Percentiles rank a stretch among this genome's conserved stretches.
phyloP scores from a whole-genome alignment of 805 yeast species.

The Candida nemodendra region DNA sequence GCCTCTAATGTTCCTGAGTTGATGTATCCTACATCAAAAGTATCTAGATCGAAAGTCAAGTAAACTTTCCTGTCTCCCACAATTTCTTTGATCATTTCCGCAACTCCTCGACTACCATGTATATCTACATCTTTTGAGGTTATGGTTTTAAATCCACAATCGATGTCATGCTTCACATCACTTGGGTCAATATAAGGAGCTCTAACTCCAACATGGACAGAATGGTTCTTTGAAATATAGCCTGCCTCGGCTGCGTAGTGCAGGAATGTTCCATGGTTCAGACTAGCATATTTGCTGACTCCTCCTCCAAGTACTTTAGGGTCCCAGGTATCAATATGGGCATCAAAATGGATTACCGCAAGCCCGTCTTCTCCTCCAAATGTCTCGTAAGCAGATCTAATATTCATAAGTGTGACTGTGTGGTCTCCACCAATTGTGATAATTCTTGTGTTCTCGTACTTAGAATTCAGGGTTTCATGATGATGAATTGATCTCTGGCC shows the following conservation, averaged over 20 bases:
- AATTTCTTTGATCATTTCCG: conserved; percentile 33
- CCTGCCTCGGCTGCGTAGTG: conserved; percentile 73
- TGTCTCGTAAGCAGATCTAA: conserved; percentile 46
- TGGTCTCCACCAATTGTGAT: conserved; percentile 61
- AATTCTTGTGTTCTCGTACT: conserved; percentile 31
- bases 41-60: conserved; percentile 54
- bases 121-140: conserved; percentile 48
- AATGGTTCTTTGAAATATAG: conserved; percentile 44
- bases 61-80: conserved; percentile 44
- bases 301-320: conserved; percentile 65
- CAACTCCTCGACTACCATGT: conserved; percentile 37
- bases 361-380: conserved; percentile 42
- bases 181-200: conserved; percentile 49
- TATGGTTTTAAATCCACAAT: conserved; percentile 47
- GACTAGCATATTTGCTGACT: conserved; percentile 49
- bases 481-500: conserved; percentile 49
- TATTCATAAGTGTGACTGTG: conserved; percentile 48
- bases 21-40: conserved; percentile 71
- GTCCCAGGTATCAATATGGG: conserved; percentile 69
- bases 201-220: conserved; percentile 62
- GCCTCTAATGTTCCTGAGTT: conserved; percentile 80
- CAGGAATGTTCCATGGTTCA: conserved; percentile 67
- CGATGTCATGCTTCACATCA: conserved; percentile 44
- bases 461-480: conserved; percentile 28
- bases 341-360: conserved; percentile 56